These are phyloP conservation scores for Favolaschia claudopus DNA, from an alignment of 768 basidiomycete species.

Conservation along the genomic window DNA sequence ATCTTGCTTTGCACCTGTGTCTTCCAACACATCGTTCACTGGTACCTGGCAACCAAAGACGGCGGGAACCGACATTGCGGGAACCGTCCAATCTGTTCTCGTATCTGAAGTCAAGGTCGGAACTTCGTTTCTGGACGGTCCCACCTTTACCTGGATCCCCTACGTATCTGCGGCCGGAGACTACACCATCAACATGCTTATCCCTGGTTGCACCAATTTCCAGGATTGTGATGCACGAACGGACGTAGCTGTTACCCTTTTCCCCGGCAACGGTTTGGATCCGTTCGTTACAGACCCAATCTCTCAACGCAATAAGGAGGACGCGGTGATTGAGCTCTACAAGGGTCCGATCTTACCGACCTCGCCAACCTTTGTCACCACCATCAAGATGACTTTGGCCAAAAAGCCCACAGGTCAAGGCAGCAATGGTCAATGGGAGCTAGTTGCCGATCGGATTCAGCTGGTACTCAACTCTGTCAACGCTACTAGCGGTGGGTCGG, in stretches of 20 bases:
- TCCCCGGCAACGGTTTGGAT: constrained; percentile 71
- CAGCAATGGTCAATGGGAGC: constrained; percentile 71
- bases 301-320: constrained; percentile 73
- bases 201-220: constrained; percentile 86
- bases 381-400: constrained; percentile 78
- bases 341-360: constrained; percentile 84
- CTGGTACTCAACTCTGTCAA: constrained; percentile 74
- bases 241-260: constrained; percentile 81
- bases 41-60: constrained; percentile 74
- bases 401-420: constrained; percentile 68
- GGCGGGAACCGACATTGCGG: constrained; percentile 78
- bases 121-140: constrained; percentile 64
- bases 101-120: constrained; percentile 72
- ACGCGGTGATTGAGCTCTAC: constrained; percentile 73
- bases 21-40: constrained; percentile 72
- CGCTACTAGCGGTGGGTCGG: constrained; percentile 42
- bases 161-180: constrained; percentile 90
- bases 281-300: constrained; percentile 77
- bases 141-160: constrained; percentile 89
- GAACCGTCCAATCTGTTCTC: constrained; percentile 79
- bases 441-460: constrained; percentile 90
- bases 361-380: constrained; percentile 72
- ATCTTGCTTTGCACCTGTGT: constrained; percentile 80
- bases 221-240: constrained; percentile 85
- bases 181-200: constrained; percentile 84